These are phyloP conservation scores for Leishmania major DNA, from an alignment of 208 protist genomes.

Conservation along the genomic window DNA sequence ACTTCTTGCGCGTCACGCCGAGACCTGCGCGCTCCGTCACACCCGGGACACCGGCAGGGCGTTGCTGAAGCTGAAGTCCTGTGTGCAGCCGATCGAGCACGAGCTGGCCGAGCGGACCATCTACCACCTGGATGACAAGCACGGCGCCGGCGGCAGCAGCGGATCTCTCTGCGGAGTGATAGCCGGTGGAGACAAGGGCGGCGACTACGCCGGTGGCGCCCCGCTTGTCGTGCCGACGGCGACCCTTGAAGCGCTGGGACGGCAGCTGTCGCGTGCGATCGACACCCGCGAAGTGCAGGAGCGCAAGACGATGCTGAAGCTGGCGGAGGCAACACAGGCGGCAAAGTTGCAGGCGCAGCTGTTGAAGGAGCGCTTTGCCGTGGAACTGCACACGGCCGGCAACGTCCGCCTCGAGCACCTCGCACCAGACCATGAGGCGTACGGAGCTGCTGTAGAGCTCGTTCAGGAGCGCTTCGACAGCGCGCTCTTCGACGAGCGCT, in stretches of 20 bases:
- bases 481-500: slow-evolving; percentile 44
- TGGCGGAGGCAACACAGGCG: slow-evolving; percentile 37
- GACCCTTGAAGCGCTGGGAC: slow-evolving; percentile 29
- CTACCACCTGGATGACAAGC: slow-evolving; percentile 14
- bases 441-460: slow-evolving; percentile 63
- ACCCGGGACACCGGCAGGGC: slow-evolving; percentile 29
- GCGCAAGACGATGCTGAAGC: slow-evolving; percentile 38
- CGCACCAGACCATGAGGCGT: slow-evolving; percentile 53
- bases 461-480: slow-evolving; percentile 68
- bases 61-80: slow-evolving; percentile 31
- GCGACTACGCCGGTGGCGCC: neutral
- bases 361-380: slow-evolving; percentile 59
- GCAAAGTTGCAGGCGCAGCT: slow-evolving; percentile 30
- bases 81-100: slow-evolving; percentile 35
- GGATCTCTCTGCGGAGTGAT: slow-evolving; percentile 4
- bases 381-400: slow-evolving; percentile 91
- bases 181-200: neutral
- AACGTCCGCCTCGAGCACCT: slow-evolving; percentile 91
- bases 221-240: slow-evolving; percentile 3
- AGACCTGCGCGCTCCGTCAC: slow-evolving; percentile 22
- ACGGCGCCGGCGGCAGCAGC: neutral
- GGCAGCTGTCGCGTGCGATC: slow-evolving; percentile 51
- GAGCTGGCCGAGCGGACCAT: slow-evolving; percentile 39
- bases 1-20: slow-evolving; percentile 44
- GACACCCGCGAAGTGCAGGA: slow-evolving; percentile 70